Percentiles rank a stretch among this genome's conserved stretches.
Evolutionary conservation across 257 asterid species (phyloP).

Genomic region (Eucommia ulmoides): DNA sequence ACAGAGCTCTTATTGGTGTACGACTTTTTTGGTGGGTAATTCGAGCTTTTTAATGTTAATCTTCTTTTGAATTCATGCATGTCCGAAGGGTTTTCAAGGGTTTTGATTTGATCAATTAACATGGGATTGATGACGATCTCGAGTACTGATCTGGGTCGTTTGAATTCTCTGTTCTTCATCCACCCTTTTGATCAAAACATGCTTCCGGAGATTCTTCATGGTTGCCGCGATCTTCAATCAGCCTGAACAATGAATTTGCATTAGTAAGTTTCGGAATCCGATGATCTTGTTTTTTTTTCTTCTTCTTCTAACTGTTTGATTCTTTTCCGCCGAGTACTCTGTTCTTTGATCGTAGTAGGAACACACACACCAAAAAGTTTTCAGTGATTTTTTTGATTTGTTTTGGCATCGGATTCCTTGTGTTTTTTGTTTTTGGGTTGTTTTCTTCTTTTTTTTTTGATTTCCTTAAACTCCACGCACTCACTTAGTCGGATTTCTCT

Average conservation of each 20-base stretch:
- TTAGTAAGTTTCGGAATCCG: slow-evolving; percentile 77
- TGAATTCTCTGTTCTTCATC: slow-evolving; percentile 26
- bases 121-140: slow-evolving; percentile 24
- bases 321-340: slow-evolving; percentile 38
- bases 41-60: slow-evolving; percentile 17
- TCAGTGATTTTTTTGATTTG: slow-evolving; percentile 8
- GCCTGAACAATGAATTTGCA: slow-evolving; percentile 23
- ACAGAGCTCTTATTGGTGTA: slow-evolving; percentile 19
- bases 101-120: slow-evolving; percentile 3
- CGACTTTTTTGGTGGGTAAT: slow-evolving; percentile 51
- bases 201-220: slow-evolving; percentile 21
- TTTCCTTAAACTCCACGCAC: slow-evolving; percentile 28
- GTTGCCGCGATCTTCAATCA: slow-evolving; percentile 11
- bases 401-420: slow-evolving; percentile 91
- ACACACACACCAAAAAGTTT: too few species aligned
- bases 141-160: slow-evolving; percentile 15
- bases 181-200: slow-evolving; percentile 25
- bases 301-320: slow-evolving; percentile 50
- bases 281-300: slow-evolving; percentile 39
- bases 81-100: slow-evolving; percentile 16
- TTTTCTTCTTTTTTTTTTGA: slow-evolving; percentile 58
- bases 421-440: slow-evolving; percentile 25
- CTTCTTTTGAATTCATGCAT: slow-evolving; percentile 14
- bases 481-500: slow-evolving; percentile 14
- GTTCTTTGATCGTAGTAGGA: too few species aligned